Percentiles rank a stretch among this genome's conserved stretches.
These are phyloP conservation scores for Lentinula guzmanii DNA, from an alignment of 768 basidiomycete genomes.

Conservation along the genomic window DNA sequence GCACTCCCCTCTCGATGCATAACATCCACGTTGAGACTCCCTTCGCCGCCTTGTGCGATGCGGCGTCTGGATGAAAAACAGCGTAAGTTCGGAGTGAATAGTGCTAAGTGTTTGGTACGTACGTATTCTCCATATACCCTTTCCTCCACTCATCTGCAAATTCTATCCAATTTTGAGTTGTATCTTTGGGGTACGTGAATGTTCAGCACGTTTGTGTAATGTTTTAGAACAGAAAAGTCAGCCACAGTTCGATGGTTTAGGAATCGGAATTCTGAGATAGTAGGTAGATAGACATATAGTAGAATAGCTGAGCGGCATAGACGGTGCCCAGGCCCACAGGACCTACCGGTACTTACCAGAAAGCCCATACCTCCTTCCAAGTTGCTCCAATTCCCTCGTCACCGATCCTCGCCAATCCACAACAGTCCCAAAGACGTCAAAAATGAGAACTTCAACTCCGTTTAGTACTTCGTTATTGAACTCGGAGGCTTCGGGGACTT, in stretches of 20 bases:
- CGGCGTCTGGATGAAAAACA: conserved; percentile 22
- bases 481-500: too few species aligned
- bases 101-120: neutral
- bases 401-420: conserved; percentile 27
- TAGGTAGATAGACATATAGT: too few species aligned
- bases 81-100: neutral
- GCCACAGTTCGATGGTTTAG: neutral
- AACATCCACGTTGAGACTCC: conserved; percentile 45
- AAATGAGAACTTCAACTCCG: conserved; percentile 23
- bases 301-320: too few species aligned
- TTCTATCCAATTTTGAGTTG: conserved; percentile 30
- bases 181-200: neutral
- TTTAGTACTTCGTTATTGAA: neutral
- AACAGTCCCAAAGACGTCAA: conserved; percentile 28
- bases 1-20: conserved; percentile 46
- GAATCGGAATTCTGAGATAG: neutral
- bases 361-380: conserved; percentile 22
- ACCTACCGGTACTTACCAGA: conserved; percentile 11
- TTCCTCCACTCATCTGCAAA: conserved; percentile 56
- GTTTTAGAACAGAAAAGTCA: too few species aligned
- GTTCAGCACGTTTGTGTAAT: too few species aligned
- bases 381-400: conserved; percentile 23
- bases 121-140: conserved; percentile 46
- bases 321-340: too few species aligned
- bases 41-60: conserved; percentile 39